Evolutionary conservation across 2,329 filamentous ascomycete species (phyloP), one percentile per base, ranked within the genome.

Genomic region (Paraphoma chrysanthemicola): DNA sequence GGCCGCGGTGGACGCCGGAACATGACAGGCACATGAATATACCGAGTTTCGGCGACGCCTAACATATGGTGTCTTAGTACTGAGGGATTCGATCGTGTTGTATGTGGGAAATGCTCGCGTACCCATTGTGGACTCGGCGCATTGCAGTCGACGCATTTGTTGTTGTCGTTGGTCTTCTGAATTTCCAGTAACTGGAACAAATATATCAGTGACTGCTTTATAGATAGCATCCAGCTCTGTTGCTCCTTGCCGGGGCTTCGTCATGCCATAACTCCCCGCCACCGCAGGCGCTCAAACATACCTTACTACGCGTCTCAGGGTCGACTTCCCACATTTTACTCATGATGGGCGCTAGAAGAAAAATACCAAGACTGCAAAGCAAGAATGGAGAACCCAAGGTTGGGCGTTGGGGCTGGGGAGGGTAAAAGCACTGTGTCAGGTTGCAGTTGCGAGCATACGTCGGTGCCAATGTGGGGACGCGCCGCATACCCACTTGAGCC

Each of bases 41-140:
- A 74, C 94, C 94, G 76, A 99, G 96, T 80, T 99, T 99, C 63
- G 95, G 95, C 38, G 93, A 89, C 33, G 88, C 87, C 86, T 88
- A 64, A 23, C 57, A 38, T 11, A 55, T n/a, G 41, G 41, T 42
- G 51, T 49, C 52, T 73, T 53, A 71, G 67, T 55, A 64, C 52
- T 4, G 28, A 16, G 23, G 43, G 48, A 23, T 23, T 23, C 23
- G 23, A 23, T 23, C 23, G 23, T 23, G 39, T 46, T 33, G 38
- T 46, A 42, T 59, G 53, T 31, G 36, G 51, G 42, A 23, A 42
- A 16, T 52, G 47, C 47, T 51, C 54, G 62, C 81, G 85, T 67
- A 95, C 94, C 95, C 95, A 99, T 90, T 99, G 95, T 61, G 95
- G 95, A 69, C 92, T 96, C 18, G 95, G 94, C 44, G 95, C 94